These are phyloP conservation scores for Aspergillus quadricinctus DNA, from an alignment of 2,329 filamentous ascomycete genomes.

Conservation along the genomic window DNA sequence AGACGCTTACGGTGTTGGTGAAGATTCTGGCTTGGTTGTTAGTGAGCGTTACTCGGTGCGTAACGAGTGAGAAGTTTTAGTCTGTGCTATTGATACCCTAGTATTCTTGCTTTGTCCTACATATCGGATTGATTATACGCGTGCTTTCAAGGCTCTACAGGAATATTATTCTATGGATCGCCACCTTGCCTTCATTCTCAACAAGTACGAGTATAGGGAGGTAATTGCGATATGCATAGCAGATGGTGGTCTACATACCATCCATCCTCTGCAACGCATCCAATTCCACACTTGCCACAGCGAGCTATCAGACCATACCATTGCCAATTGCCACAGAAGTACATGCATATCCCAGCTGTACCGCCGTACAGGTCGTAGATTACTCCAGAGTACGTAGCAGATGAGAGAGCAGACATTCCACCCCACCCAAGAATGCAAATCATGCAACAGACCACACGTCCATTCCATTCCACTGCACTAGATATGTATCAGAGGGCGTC, in stretches of 20 bases:
- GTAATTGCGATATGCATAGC: neutral
- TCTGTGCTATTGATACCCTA: neutral
- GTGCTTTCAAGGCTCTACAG: neutral
- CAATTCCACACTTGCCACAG: neutral
- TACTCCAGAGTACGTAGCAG: neutral
- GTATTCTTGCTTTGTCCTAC: neutral
- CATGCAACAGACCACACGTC: neutral
- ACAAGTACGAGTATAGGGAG: neutral
- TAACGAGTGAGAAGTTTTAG: slow-evolving; percentile 41
- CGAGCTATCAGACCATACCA: neutral
- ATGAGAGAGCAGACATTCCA: neutral
- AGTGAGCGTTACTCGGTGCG: slow-evolving; percentile 34
- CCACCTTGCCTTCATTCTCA: neutral
- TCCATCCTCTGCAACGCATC: neutral
- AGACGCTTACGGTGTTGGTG: slow-evolving; percentile 33
- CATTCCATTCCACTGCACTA: neutral
- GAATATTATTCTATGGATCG: neutral
- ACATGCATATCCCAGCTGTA: neutral
- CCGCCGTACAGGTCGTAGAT: neutral
- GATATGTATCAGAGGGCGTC: neutral
- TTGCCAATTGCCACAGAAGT: neutral
- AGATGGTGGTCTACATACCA: neutral
- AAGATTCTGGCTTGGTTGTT: slow-evolving; percentile 41
- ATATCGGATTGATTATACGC: neutral
- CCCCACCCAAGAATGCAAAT: neutral